Base-by-base conservation (phyloP, 192 early-diverging fungal species). In the Entomortierella beljakovae region DNA sequence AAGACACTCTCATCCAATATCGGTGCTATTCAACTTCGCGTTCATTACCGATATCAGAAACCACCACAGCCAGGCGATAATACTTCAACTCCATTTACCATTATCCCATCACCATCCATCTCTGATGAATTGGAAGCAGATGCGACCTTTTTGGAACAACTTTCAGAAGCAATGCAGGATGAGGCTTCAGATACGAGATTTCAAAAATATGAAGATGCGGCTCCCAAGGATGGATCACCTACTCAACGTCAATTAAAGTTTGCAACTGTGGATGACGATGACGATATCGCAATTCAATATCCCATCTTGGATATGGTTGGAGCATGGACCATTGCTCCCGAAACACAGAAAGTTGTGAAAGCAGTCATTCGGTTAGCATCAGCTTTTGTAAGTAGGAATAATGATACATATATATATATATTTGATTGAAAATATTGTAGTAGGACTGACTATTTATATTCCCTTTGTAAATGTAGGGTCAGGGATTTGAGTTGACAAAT, bases 401-500 rank as follows among this genome's bases (percentile, higher is more conserved):
- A 26, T 15, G 23, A 43, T 28, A 6, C 51, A 26, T 53, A 9
- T 26, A 11, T 46, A 20, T 20, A 20, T 20, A 20, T 46, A 16
- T 46, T 2, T 46, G 20, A 15, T 16, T 20, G 11, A 5, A 10
- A 15, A 20, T 2, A 46, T 46, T 46, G 5, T 15, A 46, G 3
- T 20, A 11, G 20, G 3, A 2, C 15, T 15, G 43, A 46, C 43
- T 46, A 15, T 20, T 46, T 3, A 46, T 46, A 20, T 11, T 46
- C 15, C 20, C 43, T 46, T 5, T 34, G 32, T 35, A 8, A 25
- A 57, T 22, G 5, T 86, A 90, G 81, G 88, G 88, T 16, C 90
- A 93, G 73, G 92, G 92, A 35, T 85, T 93, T 40, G 92, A 93
- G 75, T 70, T 90, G 53, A 87, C 89, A 9, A 88, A 87, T 63